Evolutionary conservation across 495 filamentous ascomycete species (phyloP).

Genomic region (Mycothermus thermophilus): DNA sequence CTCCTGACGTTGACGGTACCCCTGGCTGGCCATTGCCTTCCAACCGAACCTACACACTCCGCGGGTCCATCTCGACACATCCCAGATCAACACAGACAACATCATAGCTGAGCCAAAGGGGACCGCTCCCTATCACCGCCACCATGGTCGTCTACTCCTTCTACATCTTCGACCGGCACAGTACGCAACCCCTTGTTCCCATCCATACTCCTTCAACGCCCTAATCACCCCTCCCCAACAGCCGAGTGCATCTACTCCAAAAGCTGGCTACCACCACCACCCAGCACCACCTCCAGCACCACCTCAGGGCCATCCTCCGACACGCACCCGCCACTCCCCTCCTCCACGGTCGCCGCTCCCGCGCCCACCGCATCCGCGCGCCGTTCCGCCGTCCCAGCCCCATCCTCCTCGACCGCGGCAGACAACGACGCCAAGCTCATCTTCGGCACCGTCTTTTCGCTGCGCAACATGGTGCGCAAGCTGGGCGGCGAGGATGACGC

Average conservation of each 20-base stretch:
- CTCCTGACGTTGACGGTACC: no score
- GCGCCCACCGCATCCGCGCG: conserved; percentile 15
- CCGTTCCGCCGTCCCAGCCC: conserved; percentile 1
- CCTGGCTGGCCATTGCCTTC: no score
- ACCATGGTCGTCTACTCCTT: conserved; percentile 89
- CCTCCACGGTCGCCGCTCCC: conserved; percentile 10
- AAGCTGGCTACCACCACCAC: conserved; percentile 28
- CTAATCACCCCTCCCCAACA: conserved; percentile 6
- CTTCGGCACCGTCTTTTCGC: conserved; percentile 89
- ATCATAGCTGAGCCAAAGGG: no score
- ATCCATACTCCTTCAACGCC: neutral
- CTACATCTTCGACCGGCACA: conserved; percentile 98
- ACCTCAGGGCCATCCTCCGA: conserved; percentile 1
- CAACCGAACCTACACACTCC: no score
- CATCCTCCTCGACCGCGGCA: conserved; percentile 44
- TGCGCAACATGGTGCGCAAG: conserved; percentile 94
- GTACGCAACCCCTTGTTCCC: conserved; percentile 32
- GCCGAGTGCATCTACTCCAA: conserved; percentile 97
- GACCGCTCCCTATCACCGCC: conserved; percentile 1
- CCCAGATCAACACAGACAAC: no score
- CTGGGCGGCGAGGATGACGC: conserved; percentile 83
- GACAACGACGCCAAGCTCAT: conserved; percentile 96
- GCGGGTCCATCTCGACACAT: no score
- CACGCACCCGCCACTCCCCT: conserved; percentile 20
- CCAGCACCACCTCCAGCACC: conserved; percentile 11